Evolutionary conservation across 768 basidiomycete species (phyloP).

Genomic region (Hygrocybe coccinea): DNA sequence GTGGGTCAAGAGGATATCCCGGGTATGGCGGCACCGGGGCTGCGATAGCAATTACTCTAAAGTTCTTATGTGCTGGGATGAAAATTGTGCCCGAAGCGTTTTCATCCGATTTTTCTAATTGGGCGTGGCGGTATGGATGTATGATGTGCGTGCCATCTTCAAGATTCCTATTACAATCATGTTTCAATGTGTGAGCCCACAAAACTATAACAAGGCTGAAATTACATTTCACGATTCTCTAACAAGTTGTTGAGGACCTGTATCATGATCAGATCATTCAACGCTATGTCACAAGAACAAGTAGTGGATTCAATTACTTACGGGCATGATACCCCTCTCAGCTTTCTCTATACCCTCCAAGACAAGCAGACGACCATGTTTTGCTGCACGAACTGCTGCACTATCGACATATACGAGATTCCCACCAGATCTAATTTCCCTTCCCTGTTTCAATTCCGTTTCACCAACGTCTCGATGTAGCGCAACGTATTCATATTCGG

Average conservation of each 20-base stretch:
- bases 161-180: slow-evolving; percentile 43
- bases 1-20: slow-evolving; percentile 62
- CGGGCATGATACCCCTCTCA: slow-evolving; percentile 69
- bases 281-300: background rate
- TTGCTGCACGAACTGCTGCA: slow-evolving; percentile 61
- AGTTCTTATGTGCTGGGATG: slow-evolving; percentile 62
- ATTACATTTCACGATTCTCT: slow-evolving; percentile 67
- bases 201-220: background rate
- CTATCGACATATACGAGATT: slow-evolving; percentile 66
- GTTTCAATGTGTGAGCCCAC: background rate
- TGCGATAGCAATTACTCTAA: slow-evolving; percentile 64
- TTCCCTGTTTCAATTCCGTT: slow-evolving; percentile 67
- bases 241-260: slow-evolving; percentile 61
- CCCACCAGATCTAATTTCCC: slow-evolving; percentile 58
- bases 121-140: slow-evolving; percentile 54
- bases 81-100: slow-evolving; percentile 40
- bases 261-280: background rate
- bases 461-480: slow-evolving; percentile 68
- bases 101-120: slow-evolving; percentile 35
- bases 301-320: slow-evolving; percentile 25
- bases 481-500: slow-evolving; percentile 65
- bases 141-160: slow-evolving; percentile 70
- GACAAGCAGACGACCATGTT: slow-evolving; percentile 59
- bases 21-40: slow-evolving; percentile 66
- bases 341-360: slow-evolving; percentile 70